phyloP scores from a whole-genome alignment of 257 asterid species.

The Cruciata laevipes region DNA sequence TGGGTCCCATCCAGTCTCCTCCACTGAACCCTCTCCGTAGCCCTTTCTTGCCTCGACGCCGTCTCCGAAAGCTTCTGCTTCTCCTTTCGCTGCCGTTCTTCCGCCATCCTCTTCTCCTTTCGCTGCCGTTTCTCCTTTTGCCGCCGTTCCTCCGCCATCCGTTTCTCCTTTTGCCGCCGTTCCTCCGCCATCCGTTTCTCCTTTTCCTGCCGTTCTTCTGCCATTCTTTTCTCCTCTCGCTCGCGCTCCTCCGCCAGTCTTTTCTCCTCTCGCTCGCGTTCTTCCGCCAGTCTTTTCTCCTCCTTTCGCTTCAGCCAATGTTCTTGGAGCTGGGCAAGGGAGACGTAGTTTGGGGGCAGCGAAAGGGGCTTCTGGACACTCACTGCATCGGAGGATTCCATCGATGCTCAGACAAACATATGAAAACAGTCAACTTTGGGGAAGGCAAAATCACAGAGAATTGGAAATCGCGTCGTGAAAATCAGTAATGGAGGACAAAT shows the following conservation, averaged over 20 bases:
- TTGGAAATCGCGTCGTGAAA: neutral
- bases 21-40: neutral
- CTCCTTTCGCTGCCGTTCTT: slow-evolving; percentile 24
- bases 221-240: slow-evolving; percentile 7
- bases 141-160: slow-evolving; percentile 9
- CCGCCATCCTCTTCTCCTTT: slow-evolving; percentile 12
- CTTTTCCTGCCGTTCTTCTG: neutral
- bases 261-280: neutral
- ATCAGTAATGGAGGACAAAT: neutral
- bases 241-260: slow-evolving; percentile 18
- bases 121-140: slow-evolving; percentile 5
- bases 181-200: slow-evolving; percentile 3
- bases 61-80: neutral
- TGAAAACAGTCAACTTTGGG: neutral
- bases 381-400: slow-evolving; percentile 5
- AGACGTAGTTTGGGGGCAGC: slow-evolving; percentile 57
- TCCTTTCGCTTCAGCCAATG: slow-evolving; percentile 48
- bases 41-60: slow-evolving; percentile 2
- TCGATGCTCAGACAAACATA: neutral
- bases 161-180: slow-evolving; percentile 17
- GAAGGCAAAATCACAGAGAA: neutral
- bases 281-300: slow-evolving; percentile 3
- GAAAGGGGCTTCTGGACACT: slow-evolving; percentile 20
- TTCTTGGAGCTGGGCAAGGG: slow-evolving; percentile 50
- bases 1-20: slow-evolving; percentile 13